Percentiles rank a stretch among this genome's conserved stretches.
These are phyloP conservation scores for Phytophthora aleatoria DNA, from an alignment of 352 stramenopile species.

Conservation along the genomic window DNA sequence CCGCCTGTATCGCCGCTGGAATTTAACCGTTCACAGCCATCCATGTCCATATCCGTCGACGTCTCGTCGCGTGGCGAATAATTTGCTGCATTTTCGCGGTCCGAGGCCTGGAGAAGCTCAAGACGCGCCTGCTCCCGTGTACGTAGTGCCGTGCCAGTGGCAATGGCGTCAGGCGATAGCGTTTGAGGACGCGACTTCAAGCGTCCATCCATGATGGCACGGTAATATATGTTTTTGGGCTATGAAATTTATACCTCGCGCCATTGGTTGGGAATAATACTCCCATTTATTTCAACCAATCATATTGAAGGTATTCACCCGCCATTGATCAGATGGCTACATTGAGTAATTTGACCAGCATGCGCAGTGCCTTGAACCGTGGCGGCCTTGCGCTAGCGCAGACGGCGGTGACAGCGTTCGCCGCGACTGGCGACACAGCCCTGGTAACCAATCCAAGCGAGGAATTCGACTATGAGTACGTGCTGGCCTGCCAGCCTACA, in stretches of 20 bases:
- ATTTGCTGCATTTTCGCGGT: constrained; percentile 1
- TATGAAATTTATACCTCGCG: too few species aligned
- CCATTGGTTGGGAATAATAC: too few species aligned
- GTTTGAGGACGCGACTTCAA: not conserved
- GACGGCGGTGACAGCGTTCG: constrained; percentile 76
- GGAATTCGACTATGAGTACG: constrained; percentile 88
- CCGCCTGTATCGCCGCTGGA: not conserved
- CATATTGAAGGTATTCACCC: not conserved
- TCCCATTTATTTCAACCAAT: constrained; percentile 8
- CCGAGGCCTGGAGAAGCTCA: constrained; percentile 5
- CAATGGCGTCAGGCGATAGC: not conserved
- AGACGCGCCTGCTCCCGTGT: constrained; percentile 17
- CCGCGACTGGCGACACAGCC: constrained; percentile 24
- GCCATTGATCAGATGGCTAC: constrained; percentile 23
- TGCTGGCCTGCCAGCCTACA: constrained; percentile 78
- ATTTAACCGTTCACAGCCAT: constrained; percentile 1
- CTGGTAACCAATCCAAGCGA: constrained; percentile 51
- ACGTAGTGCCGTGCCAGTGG: constrained; percentile 10
- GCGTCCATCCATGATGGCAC: not conserved
- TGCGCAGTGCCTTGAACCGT: constrained; percentile 53
- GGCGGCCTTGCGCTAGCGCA: constrained; percentile 57
- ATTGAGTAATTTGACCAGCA: constrained; percentile 22
- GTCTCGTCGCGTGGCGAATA: constrained; percentile 2
- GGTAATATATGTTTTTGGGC: too few species aligned
- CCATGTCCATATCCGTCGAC: constrained; percentile 5